Conservation (phyloP, 768 basidiomycete species). For the Boletus rufocinnamomeus region DNA sequence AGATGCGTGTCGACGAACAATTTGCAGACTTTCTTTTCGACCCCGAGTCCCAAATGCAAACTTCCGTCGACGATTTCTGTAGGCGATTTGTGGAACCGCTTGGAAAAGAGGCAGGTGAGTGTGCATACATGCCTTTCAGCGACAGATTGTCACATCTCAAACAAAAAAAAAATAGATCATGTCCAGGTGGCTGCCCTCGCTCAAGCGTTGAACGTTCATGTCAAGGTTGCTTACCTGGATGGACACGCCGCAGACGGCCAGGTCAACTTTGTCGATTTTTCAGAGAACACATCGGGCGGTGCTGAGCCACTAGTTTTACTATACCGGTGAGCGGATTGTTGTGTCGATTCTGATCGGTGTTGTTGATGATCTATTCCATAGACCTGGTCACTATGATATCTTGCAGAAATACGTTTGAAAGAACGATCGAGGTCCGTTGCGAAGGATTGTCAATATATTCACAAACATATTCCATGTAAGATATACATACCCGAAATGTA, state of each 20-base stretch:
- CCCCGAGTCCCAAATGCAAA: slow-evolving; percentile 63
- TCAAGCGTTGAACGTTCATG: slow-evolving; percentile 61
- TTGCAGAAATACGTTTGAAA: slow-evolving; percentile 22
- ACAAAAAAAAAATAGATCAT: slow-evolving; percentile 53
- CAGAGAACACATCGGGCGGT: slow-evolving; percentile 46
- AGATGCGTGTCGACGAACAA: slow-evolving; percentile 60
- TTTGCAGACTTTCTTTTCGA: slow-evolving; percentile 77
- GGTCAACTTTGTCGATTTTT: slow-evolving; percentile 71
- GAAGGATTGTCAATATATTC: neutral
- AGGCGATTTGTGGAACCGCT: slow-evolving; percentile 73
- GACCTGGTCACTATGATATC: slow-evolving; percentile 91
- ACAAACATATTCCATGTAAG: slow-evolving; percentile 12
- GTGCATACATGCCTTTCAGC: neutral
- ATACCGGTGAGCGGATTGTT: slow-evolving; percentile 58
- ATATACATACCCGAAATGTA: slow-evolving; percentile 11
- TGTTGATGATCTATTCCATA: slow-evolving; percentile 30
- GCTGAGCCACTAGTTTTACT: slow-evolving; percentile 63
- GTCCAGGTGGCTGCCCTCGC: slow-evolving; percentile 80
- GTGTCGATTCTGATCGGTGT: neutral
- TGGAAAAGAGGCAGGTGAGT: slow-evolving; percentile 73
- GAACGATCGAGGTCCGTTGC: neutral
- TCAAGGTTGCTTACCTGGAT: slow-evolving; percentile 82
- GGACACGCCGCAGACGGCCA: slow-evolving; percentile 50
- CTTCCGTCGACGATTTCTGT: slow-evolving; percentile 69
- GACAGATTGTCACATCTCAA: neutral